Percentiles rank a stretch among this genome's conserved stretches.
These are phyloP conservation scores for Eucalyptus fibrosa DNA, from an alignment of 345 rosid genomes.

Conservation along the genomic window DNA sequence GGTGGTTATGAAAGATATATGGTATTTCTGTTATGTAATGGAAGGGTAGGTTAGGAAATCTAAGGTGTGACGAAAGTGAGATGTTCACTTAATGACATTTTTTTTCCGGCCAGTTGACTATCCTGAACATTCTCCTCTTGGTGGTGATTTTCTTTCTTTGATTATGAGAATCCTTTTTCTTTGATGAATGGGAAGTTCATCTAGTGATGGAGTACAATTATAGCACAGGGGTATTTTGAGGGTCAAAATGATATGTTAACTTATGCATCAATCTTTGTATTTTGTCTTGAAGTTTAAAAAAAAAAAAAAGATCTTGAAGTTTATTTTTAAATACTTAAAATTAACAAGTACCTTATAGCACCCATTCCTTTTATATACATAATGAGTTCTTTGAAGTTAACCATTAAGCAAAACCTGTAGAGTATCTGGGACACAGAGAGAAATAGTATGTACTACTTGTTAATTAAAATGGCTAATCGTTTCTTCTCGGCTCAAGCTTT, in stretches of 20 bases:
- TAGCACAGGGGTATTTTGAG: neutral
- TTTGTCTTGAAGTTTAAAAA: neutral
- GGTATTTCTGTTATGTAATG: neutral
- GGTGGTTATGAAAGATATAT: neutral
- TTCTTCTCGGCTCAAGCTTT: neutral
- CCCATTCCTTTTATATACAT: neutral
- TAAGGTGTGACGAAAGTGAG: neutral
- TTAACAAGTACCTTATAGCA: neutral
- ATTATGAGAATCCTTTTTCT: neutral
- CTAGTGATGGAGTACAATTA: neutral
- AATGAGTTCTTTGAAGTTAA: neutral
- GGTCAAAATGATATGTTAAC: neutral
- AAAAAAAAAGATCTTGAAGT: neutral
- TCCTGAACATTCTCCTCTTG: neutral
- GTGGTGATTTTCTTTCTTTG: neutral
- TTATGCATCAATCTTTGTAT: neutral
- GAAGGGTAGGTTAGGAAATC: neutral
- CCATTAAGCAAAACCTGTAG: neutral
- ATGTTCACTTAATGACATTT: neutral
- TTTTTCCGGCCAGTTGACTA: neutral
- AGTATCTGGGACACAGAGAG: neutral
- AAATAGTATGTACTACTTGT: neutral
- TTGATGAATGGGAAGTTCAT: neutral
- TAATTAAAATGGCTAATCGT: neutral
- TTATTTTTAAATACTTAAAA: neutral